Base-by-base conservation (phyloP, 2,329 filamentous ascomycete genomes). In the Apiospora pterosperma region DNA sequence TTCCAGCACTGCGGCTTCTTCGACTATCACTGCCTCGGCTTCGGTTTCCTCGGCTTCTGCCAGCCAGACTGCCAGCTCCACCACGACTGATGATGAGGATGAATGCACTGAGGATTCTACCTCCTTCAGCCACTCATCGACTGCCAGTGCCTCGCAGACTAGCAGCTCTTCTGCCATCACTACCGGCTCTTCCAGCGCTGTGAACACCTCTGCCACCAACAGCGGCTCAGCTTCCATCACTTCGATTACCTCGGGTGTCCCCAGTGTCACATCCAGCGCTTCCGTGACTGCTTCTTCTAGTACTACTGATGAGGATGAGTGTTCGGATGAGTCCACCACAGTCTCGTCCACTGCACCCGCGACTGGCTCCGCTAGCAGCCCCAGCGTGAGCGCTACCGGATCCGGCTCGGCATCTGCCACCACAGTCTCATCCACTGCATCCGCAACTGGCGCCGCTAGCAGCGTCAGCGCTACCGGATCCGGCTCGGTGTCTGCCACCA, bases 351-450 rank as follows among this genome's bases (percentile, higher is more conserved):
- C n/a, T 44, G n/a, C n/a, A n/a, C n/a, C 41, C 21, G 42, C 21
- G 21, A 48, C 42, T 25, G 21, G n/a, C n/a, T n/a, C n/a, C 39
- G 64, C 68, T 28, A 63, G 42, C 31, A 64, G 48, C 31, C 58
- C 48, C 1, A 55, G 64, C 21, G 64, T 62, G 5, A 63, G 61
- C 52, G 64, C 65, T 0, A 66, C 63, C 16, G 64, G 65, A 36
- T 21, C 59, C 16, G 64, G 58, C 38, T 59, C 58, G 36, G 65
- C 67, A 23, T 63, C 63, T 12, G 66, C 64, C 16, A 66, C 63
- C 61, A 63, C 41, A 5, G 62, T 36, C 19, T 63, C 65, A 23
- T 44, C 55, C 36, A 63, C 44, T 28, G 59, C 61, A 7, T 66
- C 55, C 62, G 60, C 58, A 16, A 58, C 19, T 14, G 11, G 42